These are phyloP conservation scores for Termitomyces sp. DNA, from an alignment of 768 basidiomycete genomes.

Conservation along the genomic window DNA sequence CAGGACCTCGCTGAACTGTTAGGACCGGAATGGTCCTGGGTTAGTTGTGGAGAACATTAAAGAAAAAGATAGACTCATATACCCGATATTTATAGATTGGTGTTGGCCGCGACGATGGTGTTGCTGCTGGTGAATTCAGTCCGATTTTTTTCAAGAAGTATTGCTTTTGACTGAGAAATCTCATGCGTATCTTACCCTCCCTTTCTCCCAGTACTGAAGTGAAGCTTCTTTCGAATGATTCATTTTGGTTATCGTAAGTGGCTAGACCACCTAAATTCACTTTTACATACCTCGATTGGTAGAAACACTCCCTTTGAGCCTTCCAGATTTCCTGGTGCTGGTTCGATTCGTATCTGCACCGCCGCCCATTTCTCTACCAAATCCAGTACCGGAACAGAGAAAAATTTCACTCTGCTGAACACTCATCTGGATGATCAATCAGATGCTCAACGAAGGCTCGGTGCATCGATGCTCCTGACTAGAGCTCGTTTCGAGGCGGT, in stretches of 20 bases:
- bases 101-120: slow-evolving; percentile 61
- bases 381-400: slow-evolving; percentile 6
- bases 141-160: slow-evolving; percentile 59
- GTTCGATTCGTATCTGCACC: slow-evolving; percentile 47
- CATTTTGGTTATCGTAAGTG: slow-evolving; percentile 55
- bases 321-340: slow-evolving; percentile 48
- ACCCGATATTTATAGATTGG: slow-evolving; percentile 37
- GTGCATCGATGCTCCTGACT: slow-evolving; percentile 47
- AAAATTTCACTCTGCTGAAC: slow-evolving; percentile 42
- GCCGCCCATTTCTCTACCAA: slow-evolving; percentile 32
- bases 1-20: slow-evolving; percentile 51
- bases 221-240: slow-evolving; percentile 37
- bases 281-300: background rate
- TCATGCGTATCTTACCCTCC: background rate
- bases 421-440: slow-evolving; percentile 54
- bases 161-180: slow-evolving; percentile 17
- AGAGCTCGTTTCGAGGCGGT: slow-evolving; percentile 48
- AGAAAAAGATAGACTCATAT: background rate
- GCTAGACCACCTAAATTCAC: background rate
- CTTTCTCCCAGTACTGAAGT: slow-evolving; percentile 18
- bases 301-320: slow-evolving; percentile 46
- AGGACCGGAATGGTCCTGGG: slow-evolving; percentile 52
- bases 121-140: slow-evolving; percentile 52
- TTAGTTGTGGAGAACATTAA: slow-evolving; percentile 18
- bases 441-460: slow-evolving; percentile 46